phyloP scores from a whole-genome alignment of 768 basidiomycete genomes.

The Holtermanniella nyarrowii region DNA sequence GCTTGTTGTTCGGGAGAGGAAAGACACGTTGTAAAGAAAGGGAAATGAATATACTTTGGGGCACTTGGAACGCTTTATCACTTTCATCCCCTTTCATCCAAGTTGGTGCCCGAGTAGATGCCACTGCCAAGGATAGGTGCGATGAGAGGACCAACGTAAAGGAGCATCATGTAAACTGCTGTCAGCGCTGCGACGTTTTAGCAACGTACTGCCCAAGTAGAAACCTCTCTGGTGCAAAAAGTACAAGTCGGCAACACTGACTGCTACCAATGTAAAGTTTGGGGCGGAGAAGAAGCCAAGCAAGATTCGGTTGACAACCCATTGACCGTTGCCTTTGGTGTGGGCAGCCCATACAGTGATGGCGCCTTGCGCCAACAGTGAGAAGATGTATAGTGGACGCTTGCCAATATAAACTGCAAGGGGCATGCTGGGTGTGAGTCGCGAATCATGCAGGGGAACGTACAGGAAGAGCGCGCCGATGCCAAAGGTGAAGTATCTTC shows the following conservation, averaged over 20 bases:
- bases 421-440: too few relatives aligned
- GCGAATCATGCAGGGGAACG: too few relatives aligned
- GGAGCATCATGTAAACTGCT: slow-evolving; percentile 4
- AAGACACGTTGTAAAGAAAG: too few relatives aligned
- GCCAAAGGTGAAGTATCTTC: not conserved
- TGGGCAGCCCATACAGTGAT: slow-evolving; percentile 9
- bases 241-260: slow-evolving; percentile 10
- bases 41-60: too few relatives aligned
- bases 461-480: not conserved
- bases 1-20: too few relatives aligned
- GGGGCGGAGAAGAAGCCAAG: slow-evolving; percentile 9
- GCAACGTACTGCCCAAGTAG: not conserved
- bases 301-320: slow-evolving; percentile 9
- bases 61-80: too few relatives aligned
- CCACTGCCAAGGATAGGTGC: slow-evolving; percentile 8
- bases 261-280: slow-evolving; percentile 9
- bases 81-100: slow-evolving; percentile 9
- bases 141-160: slow-evolving; percentile 5
- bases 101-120: slow-evolving; percentile 8
- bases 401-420: too few relatives aligned
- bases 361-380: too few relatives aligned
- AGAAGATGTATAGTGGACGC: too few relatives aligned
- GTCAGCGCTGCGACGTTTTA: not conserved
- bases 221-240: slow-evolving; percentile 3
- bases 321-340: slow-evolving; percentile 6